phyloP scores from a whole-genome alignment of 768 basidiomycete genomes.

The Glaciozyma martinii region DNA sequence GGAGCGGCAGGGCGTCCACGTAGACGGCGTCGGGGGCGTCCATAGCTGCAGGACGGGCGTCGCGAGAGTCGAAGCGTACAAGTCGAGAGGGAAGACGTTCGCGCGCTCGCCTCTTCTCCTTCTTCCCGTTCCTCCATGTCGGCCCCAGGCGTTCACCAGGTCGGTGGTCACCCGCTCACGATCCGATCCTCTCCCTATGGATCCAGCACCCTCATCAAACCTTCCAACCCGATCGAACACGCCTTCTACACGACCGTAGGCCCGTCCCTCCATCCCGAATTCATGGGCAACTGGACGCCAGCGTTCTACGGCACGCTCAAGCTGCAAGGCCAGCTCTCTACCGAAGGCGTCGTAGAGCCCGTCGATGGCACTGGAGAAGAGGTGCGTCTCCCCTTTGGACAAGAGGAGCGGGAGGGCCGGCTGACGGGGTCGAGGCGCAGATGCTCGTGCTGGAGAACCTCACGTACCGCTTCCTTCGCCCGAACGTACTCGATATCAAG shows the following conservation, averaged over 20 bases:
- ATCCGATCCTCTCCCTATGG: slow-evolving; percentile 63
- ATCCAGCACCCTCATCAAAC: slow-evolving; percentile 66
- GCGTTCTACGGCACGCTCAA: slow-evolving; percentile 69
- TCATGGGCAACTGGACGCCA: slow-evolving; percentile 52
- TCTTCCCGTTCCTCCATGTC: neutral
- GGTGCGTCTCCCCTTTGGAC: neutral
- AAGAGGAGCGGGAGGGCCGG: neutral
- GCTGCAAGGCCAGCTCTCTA: slow-evolving; percentile 55
- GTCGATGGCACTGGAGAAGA: slow-evolving; percentile 1
- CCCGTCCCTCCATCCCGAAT: slow-evolving; percentile 23
- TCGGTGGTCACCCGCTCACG: slow-evolving; percentile 65
- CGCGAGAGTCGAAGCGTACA: neutral
- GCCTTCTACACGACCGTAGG: slow-evolving; percentile 59
- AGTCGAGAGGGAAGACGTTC: neutral
- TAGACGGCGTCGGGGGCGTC: neutral
- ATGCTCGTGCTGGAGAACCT: slow-evolving; percentile 60
- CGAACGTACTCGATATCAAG: slow-evolving; percentile 85
- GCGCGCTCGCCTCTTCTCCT: neutral
- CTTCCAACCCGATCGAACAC: slow-evolving; percentile 55
- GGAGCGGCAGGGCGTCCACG: neutral
- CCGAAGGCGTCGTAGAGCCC: slow-evolving; percentile 6
- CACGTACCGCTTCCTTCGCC: slow-evolving; percentile 59
- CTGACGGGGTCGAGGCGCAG: neutral
- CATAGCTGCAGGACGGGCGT: neutral
- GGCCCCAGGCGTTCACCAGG: slow-evolving; percentile 44